A percentile compares a stretch with the other conserved stretches of the same genome.
Conservation (phyloP, 2,329 filamentous ascomycete genomes). For the Aschersonia sp. region DNA sequence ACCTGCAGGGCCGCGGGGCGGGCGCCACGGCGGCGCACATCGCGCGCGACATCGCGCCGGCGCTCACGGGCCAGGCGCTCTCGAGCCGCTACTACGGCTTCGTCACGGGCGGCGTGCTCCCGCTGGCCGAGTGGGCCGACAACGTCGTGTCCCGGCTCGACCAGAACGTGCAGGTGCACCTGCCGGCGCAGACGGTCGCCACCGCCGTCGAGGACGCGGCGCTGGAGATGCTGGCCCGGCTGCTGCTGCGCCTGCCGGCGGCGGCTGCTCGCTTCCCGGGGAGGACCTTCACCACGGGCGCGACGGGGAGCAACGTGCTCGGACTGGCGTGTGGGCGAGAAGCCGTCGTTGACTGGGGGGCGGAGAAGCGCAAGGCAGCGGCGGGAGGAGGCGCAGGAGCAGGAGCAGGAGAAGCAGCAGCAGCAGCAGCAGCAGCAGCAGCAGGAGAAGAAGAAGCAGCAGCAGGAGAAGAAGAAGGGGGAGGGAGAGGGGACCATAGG, state of each 20-base stretch:
- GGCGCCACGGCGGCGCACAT: slow-evolving; percentile 26
- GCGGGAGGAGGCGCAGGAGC: not conserved
- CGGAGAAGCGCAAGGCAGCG: slow-evolving; percentile 12
- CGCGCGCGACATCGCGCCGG: slow-evolving; percentile 32
- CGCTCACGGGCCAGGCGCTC: slow-evolving; percentile 50
- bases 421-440: no score
- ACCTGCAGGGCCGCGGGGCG: slow-evolving; percentile 16
- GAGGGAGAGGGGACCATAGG: no score
- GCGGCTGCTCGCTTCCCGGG: slow-evolving; percentile 35
- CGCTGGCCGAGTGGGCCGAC: slow-evolving; percentile 69
- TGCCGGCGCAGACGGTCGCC: slow-evolving; percentile 59
- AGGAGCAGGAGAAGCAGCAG: no score
- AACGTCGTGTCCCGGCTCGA: slow-evolving; percentile 69
- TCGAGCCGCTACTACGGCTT: slow-evolving; percentile 73
- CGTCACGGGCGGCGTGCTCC: slow-evolving; percentile 68
- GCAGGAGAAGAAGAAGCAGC: not conserved
- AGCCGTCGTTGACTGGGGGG: slow-evolving; percentile 28
- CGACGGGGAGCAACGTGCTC: slow-evolving; percentile 68
- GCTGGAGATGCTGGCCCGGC: slow-evolving; percentile 53
- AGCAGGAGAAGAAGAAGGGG: no score
- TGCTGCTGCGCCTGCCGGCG: slow-evolving; percentile 41
- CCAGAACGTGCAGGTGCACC: slow-evolving; percentile 73
- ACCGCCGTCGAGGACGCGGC: slow-evolving; percentile 66
- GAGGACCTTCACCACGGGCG: slow-evolving; percentile 41
- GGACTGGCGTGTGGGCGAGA: slow-evolving; percentile 57